phyloP scores from a whole-genome alignment of 2,329 filamentous ascomycete species.

The Blastomyces parvus region DNA sequence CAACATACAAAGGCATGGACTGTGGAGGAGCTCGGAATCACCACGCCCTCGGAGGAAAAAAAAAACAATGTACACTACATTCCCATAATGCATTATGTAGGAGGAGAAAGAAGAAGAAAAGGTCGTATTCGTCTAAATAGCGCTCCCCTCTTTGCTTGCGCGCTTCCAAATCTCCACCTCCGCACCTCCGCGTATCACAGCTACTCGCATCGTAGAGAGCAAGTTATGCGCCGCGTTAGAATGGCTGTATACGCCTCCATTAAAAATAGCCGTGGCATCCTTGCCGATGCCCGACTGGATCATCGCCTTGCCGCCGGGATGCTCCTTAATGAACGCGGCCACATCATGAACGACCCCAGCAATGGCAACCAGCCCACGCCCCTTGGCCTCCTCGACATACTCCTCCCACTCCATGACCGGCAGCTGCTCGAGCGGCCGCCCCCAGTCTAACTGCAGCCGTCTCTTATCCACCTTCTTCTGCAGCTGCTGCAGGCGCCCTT shows the following conservation, averaged over 20 bases:
- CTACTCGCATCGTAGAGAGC: conserved; percentile 75
- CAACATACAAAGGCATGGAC: neutral
- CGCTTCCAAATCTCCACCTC: conserved; percentile 92
- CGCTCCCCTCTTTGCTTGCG: conserved; percentile 41
- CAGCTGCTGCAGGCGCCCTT: conserved; percentile 74
- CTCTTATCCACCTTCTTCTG: conserved; percentile 90
- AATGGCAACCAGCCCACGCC: conserved; percentile 63
- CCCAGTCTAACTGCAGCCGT: conserved; percentile 73
- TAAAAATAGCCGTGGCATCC: conserved; percentile 86
- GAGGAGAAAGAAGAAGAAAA: neutral
- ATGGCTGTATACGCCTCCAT: conserved; percentile 79
- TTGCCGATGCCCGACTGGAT: conserved; percentile 73
- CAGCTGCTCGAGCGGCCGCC: conserved; percentile 70
- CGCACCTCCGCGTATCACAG: conserved; percentile 73
- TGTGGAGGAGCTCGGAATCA: neutral
- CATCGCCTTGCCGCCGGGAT: conserved; percentile 80
- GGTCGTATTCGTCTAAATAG: neutral
- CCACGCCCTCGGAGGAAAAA: neutral
- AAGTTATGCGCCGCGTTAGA: conserved; percentile 83
- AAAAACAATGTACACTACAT: neutral
- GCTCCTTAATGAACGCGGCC: conserved; percentile 71
- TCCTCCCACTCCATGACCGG: conserved; percentile 80
- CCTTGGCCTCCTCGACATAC: conserved; percentile 59
- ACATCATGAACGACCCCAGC: conserved; percentile 81
- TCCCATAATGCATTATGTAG: neutral